Conservation (phyloP, 352 stramenopile species). For the Phytophthora podocarpi region DNA sequence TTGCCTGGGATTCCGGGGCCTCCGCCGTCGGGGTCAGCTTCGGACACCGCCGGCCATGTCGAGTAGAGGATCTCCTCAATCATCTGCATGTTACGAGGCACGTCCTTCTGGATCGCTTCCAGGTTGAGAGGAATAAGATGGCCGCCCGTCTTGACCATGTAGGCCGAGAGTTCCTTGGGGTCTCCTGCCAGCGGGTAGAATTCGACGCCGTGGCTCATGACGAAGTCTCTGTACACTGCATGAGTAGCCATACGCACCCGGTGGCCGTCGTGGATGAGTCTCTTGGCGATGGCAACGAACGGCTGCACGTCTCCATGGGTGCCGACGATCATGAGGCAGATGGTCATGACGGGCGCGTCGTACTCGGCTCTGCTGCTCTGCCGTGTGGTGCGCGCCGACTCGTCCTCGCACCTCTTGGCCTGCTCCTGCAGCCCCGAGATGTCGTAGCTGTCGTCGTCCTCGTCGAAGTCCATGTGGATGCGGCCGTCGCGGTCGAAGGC, state of each 20-base stretch:
- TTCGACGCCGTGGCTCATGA: constrained; percentile 74
- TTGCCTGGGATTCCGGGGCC: constrained; percentile 43
- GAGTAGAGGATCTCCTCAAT: constrained; percentile 88
- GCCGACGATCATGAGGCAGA: constrained; percentile 93
- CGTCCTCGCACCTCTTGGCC: constrained; percentile 23
- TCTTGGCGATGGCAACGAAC: constrained; percentile 86
- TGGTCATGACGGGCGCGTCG: constrained; percentile 54
- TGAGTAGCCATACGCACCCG: constrained; percentile 92
- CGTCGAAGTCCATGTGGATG: constrained; percentile 58
- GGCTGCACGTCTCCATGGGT: constrained; percentile 88
- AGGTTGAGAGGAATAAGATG: constrained; percentile 75
- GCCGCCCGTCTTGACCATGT: constrained; percentile 92
- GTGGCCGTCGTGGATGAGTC: constrained; percentile 86
- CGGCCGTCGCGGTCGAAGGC: constrained; percentile 51
- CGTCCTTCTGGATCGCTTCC: constrained; percentile 61
- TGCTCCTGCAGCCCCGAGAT: constrained; percentile 43
- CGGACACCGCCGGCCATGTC: constrained; percentile 89
- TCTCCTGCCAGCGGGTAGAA: constrained; percentile 83
- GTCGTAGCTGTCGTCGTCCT: constrained; percentile 52
- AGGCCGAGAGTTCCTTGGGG: constrained; percentile 80
- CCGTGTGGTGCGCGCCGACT: constrained; percentile 16
- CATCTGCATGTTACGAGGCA: constrained; percentile 90
- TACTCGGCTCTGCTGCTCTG: constrained; percentile 27
- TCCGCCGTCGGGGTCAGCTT: constrained; percentile 75
- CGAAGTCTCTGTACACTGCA: constrained; percentile 84